Evolutionary conservation across 2,329 filamentous ascomycete genomes (phyloP).

Genomic region (Madurella mycetomatis): DNA sequence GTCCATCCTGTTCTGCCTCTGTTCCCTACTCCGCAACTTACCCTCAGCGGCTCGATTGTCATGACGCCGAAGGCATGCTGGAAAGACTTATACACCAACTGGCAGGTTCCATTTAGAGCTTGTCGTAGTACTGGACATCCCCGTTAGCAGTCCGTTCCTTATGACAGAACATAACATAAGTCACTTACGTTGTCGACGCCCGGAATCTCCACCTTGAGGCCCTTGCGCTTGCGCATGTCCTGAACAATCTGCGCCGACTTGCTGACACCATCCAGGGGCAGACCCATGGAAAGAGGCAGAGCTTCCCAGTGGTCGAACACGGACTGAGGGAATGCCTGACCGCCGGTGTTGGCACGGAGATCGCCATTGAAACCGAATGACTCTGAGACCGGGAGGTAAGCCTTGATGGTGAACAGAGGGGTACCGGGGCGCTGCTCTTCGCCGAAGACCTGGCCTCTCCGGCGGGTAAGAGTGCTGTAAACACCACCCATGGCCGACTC

Average conservation of each 20-base stretch:
- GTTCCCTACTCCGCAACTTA: slow-evolving; percentile 17
- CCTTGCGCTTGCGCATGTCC: slow-evolving; percentile 98
- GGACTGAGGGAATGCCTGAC: slow-evolving; percentile 97
- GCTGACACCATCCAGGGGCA: slow-evolving; percentile 74
- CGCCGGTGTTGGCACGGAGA: slow-evolving; percentile 86
- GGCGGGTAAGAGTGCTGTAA: slow-evolving; percentile 96
- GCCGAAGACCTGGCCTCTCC: slow-evolving; percentile 97
- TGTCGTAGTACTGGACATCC: slow-evolving; percentile 85
- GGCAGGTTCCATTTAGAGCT: slow-evolving; percentile 68
- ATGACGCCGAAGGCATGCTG: slow-evolving; percentile 34
- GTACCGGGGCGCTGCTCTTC: slow-evolving; percentile 98
- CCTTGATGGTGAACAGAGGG: slow-evolving; percentile 90
- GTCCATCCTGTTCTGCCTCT: slow-evolving; percentile 14
- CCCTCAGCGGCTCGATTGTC: slow-evolving; percentile 13
- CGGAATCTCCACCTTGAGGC: slow-evolving; percentile 94
- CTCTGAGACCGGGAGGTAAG: slow-evolving; percentile 39
- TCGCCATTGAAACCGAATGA: slow-evolving; percentile 87
- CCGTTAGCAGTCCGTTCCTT: slow-evolving; percentile 34
- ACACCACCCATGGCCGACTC: slow-evolving; percentile 99
- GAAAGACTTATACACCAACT: slow-evolving; percentile 40
- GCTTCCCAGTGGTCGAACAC: slow-evolving; percentile 99
- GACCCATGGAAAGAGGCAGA: slow-evolving; percentile 73
- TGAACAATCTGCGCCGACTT: slow-evolving; percentile 80
- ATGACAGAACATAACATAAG: not conserved
- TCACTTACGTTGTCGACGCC: slow-evolving; percentile 89